phyloP scores from a whole-genome alignment of 257 asterid species.

The Solanum verrucosum region DNA sequence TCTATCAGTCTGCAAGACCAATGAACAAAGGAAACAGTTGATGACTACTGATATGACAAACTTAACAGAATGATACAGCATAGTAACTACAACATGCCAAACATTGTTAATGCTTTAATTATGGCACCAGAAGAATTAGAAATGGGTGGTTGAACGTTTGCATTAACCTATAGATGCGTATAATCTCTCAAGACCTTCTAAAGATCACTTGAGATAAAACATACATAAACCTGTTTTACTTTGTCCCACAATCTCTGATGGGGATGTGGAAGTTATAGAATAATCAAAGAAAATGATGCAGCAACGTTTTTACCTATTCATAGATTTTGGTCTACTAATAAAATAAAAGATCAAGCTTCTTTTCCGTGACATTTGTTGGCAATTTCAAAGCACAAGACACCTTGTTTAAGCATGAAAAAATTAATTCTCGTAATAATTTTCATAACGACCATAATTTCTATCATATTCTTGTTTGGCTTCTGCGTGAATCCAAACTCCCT shows the following conservation, averaged over 20 bases:
- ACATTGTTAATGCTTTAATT: background rate
- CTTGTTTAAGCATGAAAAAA: background rate
- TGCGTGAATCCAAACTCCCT: background rate
- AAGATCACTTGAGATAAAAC: background rate
- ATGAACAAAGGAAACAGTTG: background rate
- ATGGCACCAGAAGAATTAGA: background rate
- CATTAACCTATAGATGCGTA: background rate
- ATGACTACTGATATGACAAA: background rate
- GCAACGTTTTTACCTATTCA: background rate
- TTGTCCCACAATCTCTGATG: background rate
- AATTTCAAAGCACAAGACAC: background rate
- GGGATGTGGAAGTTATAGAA: background rate
- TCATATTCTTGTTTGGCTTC: background rate
- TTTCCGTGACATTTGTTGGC: background rate
- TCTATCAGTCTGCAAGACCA: slow-evolving; percentile 71
- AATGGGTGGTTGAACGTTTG: background rate
- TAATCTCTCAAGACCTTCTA: background rate
- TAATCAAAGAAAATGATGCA: background rate
- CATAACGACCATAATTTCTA: background rate
- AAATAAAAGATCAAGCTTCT: background rate
- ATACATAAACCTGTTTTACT: background rate
- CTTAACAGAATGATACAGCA: background rate
- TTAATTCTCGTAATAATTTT: background rate
- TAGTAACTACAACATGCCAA: background rate
- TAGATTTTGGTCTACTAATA: background rate